These are phyloP conservation scores for Chaetoceros tenuissimus DNA, from an alignment of 108 stramenopile genomes.

Conservation along the genomic window DNA sequence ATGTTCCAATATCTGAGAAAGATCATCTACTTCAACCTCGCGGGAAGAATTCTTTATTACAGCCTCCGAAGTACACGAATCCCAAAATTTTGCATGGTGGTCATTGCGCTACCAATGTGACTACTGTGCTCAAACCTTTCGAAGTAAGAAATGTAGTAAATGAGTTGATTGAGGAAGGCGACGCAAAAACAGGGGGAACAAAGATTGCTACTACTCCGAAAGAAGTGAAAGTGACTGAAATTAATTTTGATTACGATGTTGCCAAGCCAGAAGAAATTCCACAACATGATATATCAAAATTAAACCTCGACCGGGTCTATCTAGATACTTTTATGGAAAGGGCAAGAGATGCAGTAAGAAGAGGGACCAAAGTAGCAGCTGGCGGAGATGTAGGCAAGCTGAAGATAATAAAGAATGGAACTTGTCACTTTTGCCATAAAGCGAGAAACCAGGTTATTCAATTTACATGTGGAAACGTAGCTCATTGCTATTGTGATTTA, in stretches of 20 bases:
- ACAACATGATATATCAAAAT: too few species aligned
- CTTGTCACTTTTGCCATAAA: conserved; percentile 65
- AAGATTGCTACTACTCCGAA: too few species aligned
- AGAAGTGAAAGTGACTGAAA: too few species aligned
- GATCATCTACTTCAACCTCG: conserved; percentile 16
- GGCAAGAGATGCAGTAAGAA: neutral
- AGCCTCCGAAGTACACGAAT: neutral
- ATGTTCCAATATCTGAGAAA: conserved; percentile 23
- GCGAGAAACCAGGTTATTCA: conserved; percentile 16
- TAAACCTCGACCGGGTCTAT: too few species aligned
- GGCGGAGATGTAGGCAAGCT: conserved; percentile 10
- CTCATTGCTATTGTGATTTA: conserved; percentile 42
- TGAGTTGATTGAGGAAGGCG: conserved; percentile 1
- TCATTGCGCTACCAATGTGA: neutral
- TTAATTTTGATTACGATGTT: too few species aligned
- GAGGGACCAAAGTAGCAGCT: neutral
- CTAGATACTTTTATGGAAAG: neutral
- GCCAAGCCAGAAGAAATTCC: too few species aligned
- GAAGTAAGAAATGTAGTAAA: conserved; percentile 4
- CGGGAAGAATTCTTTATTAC: neutral
- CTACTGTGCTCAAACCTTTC: neutral
- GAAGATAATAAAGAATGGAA: conserved; percentile 11
- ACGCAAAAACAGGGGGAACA: conserved; percentile 12
- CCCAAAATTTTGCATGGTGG: neutral
- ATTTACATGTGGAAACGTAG: conserved; percentile 35